phyloP scores from a whole-genome alignment of 2,329 filamentous ascomycete species.

The Monosporascus sp. region DNA sequence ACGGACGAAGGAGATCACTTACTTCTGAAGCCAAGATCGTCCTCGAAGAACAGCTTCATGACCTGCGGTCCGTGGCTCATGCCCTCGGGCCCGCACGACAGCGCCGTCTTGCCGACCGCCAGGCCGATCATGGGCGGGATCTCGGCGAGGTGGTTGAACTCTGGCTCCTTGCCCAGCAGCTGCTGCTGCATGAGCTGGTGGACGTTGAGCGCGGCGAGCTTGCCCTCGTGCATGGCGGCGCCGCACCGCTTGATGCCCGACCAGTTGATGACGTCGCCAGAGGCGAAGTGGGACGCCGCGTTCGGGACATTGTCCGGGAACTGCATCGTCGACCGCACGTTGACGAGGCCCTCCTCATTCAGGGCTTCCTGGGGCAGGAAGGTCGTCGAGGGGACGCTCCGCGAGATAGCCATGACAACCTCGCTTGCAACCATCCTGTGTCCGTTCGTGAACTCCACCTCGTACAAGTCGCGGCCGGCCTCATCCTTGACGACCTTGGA shows the following conservation, averaged over 20 bases:
- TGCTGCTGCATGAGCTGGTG: conserved; percentile 54
- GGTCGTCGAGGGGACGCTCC: conserved; percentile 53
- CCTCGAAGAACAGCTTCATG: conserved; percentile 58
- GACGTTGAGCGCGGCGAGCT: conserved; percentile 60
- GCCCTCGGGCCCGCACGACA: conserved; percentile 57
- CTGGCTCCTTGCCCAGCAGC: conserved; percentile 32
- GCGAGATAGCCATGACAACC: conserved; percentile 66
- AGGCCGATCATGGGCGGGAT: conserved; percentile 64
- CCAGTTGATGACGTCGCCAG: conserved; percentile 67
- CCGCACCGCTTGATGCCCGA: conserved; percentile 77
- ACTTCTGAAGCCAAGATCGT: conserved; percentile 63
- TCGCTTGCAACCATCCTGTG: conserved; percentile 54
- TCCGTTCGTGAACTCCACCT: conserved; percentile 56
- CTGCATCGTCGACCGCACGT: conserved; percentile 50
- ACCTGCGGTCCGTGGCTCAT: conserved; percentile 58
- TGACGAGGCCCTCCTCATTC: conserved; percentile 61
- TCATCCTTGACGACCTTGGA: conserved; percentile 39
- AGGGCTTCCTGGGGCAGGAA: conserved; percentile 56
- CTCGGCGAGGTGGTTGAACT: conserved; percentile 44
- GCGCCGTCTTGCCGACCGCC: conserved; percentile 64
- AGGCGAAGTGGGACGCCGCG: conserved; percentile 57
- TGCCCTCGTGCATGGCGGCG: conserved; percentile 68
- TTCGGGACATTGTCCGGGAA: conserved; percentile 49
- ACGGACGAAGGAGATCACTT: conserved; percentile 29
- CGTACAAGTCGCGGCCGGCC: conserved; percentile 36